Evolutionary conservation across 768 basidiomycete genomes (phyloP).

Genomic region (Flagelloscypha sp.): DNA sequence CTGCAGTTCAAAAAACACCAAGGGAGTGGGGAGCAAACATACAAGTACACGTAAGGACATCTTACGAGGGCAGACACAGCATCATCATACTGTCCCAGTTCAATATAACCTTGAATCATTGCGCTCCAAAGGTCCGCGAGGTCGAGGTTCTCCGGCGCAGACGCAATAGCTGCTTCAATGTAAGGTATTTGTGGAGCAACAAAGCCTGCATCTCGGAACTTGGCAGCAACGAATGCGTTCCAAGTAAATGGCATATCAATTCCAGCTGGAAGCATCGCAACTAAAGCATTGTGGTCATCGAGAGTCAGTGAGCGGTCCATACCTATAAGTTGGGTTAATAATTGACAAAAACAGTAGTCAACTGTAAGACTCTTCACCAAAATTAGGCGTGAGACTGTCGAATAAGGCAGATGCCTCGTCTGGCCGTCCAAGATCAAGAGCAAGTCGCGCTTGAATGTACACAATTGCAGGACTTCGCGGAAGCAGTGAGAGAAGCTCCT

Average conservation of each 20-base stretch:
- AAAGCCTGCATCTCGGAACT: constrained; percentile 57
- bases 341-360: constrained; percentile 5
- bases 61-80: constrained; percentile 77
- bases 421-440: constrained; percentile 54
- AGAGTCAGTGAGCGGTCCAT: constrained; percentile 40
- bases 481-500: constrained; percentile 66
- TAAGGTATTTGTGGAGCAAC: constrained; percentile 64
- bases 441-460: constrained; percentile 65
- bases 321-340: constrained; percentile 24
- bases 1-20: too few relatives aligned
- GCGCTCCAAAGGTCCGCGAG: constrained; percentile 71
- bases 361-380: constrained; percentile 43
- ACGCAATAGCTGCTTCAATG: constrained; percentile 72
- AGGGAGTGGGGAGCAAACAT: too few relatives aligned
- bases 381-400: constrained; percentile 66
- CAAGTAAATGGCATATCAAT: constrained; percentile 62
- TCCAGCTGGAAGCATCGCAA: constrained; percentile 49
- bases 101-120: constrained; percentile 67
- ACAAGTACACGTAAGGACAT: constrained; percentile 74
- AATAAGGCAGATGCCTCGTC: constrained; percentile 69
- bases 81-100: constrained; percentile 72
- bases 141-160: constrained; percentile 43
- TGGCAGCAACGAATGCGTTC: constrained; percentile 68
- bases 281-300: constrained; percentile 60
- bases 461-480: constrained; percentile 69